Evolutionary conservation across 495 filamentous ascomycete genomes (phyloP).

Genomic region (Aspergillus coremiiformis): DNA sequence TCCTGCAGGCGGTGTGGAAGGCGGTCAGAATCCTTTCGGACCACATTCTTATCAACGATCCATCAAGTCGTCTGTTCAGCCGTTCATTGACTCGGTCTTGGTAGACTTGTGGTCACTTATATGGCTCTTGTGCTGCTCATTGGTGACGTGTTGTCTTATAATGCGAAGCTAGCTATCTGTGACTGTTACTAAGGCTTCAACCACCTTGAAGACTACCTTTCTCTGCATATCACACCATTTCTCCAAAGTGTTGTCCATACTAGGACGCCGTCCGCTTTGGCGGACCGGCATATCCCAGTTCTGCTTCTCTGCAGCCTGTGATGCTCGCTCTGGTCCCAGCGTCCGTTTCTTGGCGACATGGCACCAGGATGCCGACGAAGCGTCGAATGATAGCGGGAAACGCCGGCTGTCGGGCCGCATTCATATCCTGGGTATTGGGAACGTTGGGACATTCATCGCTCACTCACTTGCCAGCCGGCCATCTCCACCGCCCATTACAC

Average conservation of each 20-base stretch:
- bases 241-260: slow-evolving; percentile 33
- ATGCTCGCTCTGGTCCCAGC: neutral
- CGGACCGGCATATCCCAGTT: slow-evolving; percentile 24
- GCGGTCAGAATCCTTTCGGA: slow-evolving; percentile 8
- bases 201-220: neutral
- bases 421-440: slow-evolving; percentile 53
- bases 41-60: neutral
- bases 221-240: neutral
- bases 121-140: neutral
- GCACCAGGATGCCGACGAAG: slow-evolving; percentile 25
- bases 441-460: slow-evolving; percentile 52
- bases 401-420: slow-evolving; percentile 39
- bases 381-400: slow-evolving; percentile 15
- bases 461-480: slow-evolving; percentile 49
- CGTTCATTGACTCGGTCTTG: neutral
- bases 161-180: neutral
- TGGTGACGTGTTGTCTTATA: neutral
- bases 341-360: slow-evolving; percentile 25
- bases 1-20: slow-evolving; percentile 15
- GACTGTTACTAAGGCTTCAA: neutral
- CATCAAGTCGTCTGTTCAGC: too few species aligned
- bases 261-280: slow-evolving; percentile 32
- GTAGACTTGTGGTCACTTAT: neutral
- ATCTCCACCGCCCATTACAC: slow-evolving; percentile 52
- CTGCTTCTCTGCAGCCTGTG: slow-evolving; percentile 6